Percentiles rank a stretch among this genome's conserved stretches.
Evolutionary conservation across 164 flowering plant species (phyloP).

Genomic region (Pachysandra terminalis): DNA sequence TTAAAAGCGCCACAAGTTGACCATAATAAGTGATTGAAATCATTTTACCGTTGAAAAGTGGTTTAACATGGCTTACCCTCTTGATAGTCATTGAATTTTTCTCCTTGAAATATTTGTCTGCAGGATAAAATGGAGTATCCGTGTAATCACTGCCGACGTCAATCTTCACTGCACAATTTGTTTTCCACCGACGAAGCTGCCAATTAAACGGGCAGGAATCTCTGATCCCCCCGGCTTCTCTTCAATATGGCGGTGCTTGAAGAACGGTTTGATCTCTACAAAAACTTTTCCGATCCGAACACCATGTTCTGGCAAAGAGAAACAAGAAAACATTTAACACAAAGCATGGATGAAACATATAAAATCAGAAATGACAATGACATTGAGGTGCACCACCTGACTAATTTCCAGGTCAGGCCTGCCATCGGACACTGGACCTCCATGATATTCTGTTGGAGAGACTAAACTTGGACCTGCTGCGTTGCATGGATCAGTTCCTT

Average conservation of each 20-base stretch:
- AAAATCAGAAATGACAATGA: slow-evolving; percentile 16
- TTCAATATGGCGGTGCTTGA: not conserved
- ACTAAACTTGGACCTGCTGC: no score
- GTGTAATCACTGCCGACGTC: not conserved
- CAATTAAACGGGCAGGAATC: not conserved
- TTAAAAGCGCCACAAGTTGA: no score
- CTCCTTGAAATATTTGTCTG: not conserved
- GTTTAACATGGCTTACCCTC: no score
- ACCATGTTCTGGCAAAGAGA: slow-evolving; percentile 43
- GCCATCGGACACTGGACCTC: no score
- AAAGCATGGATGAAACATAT: not conserved
- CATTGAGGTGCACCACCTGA: slow-evolving; percentile 71
- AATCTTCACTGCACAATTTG: no score
- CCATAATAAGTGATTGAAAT: no score
- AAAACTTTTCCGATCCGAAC: slow-evolving; percentile 80
- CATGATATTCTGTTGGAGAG: no score
- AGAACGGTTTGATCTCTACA: slow-evolving; percentile 21
- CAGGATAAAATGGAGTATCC: not conserved
- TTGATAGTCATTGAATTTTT: no score
- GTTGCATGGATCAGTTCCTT: no score
- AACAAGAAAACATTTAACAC: not conserved
- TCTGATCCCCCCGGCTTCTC: not conserved
- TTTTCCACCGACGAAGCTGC: not conserved
- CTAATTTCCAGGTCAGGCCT: no score
- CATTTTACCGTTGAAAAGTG: no score